Base-by-base conservation (phyloP, 305 asterid genomes). In the Striga hermonthica region DNA sequence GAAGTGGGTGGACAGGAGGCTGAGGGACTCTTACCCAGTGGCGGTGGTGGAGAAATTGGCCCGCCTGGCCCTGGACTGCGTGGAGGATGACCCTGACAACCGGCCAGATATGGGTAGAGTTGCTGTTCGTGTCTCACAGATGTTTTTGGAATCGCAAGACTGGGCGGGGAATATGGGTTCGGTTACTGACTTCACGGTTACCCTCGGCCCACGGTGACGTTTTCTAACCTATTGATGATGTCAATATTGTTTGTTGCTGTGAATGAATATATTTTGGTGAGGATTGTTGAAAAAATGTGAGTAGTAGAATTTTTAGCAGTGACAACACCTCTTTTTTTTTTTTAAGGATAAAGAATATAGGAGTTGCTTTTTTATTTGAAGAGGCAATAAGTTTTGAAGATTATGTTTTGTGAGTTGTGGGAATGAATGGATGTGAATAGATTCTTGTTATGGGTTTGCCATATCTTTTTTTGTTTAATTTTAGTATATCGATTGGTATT, bases 1-100 rank as follows among this genome's bases (percentile, higher is more conserved):
- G 78, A 60, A 71, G 44, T 92, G 97, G 97, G 80, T 82, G 67
- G 98, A 93, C 52, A 72, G 66, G 79, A 74, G 95, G 83, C 62
- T 93, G 79, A 74, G 78, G 50, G 98, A 93, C 70, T 93, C 97
- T n/a, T 93, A 82, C 9, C 98, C 98, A 47, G 95, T 87, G 70
- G 85, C 73, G 69, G 95, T 84, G 72, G 92, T 79, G 66, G 91
- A 84, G 87, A 93, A 78, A 65, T 64, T 88, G 74, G 73, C 83
- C 0, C 82, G 83, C 3, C 66, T 90, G 57, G 97, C 86, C 2
- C 76, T 92, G 84, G 96, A 90, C 16, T 87, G 98, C 58, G 87
- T 89, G 61, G 82, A 6, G 47, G 90, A 83, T 66, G 89, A 89
- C 74, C 94, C 98, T 7, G 74, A 72, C 9, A 65, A 5, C 3